A percentile compares a stretch with the other conserved stretches of the same genome.
Evolutionary conservation across 2,329 filamentous ascomycete genomes (phyloP).

Genomic region (Trichophyton simii): DNA sequence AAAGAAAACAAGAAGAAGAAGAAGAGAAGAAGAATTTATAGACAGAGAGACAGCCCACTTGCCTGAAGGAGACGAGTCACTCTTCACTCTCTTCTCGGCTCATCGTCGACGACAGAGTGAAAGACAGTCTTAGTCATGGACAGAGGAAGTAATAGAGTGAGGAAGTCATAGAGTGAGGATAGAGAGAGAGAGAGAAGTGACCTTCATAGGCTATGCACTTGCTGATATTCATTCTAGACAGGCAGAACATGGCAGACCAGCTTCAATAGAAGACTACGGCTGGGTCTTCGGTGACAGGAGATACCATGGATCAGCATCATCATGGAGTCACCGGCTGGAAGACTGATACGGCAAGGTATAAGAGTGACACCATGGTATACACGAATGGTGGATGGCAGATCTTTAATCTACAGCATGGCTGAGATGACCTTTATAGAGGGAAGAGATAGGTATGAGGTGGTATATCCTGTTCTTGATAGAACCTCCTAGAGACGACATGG

Average conservation of each 20-base stretch:
- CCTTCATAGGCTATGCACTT: background rate
- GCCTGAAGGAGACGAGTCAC: background rate
- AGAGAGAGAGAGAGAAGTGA: too few relatives aligned
- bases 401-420: background rate
- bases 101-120: background rate
- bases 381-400: background rate
- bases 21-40: constrained; percentile 5
- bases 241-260: background rate
- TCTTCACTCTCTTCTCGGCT: background rate
- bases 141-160: too few relatives aligned
- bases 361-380: background rate
- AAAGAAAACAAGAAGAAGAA: background rate
- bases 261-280: too few relatives aligned
- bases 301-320: background rate
- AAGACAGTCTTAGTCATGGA: background rate
- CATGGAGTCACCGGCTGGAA: background rate
- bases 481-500: background rate
- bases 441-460: background rate
- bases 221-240: background rate
- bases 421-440: background rate
- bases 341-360: background rate
- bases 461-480: background rate
- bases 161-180: too few relatives aligned
- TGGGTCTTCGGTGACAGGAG: too few relatives aligned
- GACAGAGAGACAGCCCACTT: constrained; percentile 4